Percentiles rank a stretch among this genome's conserved stretches.
Conservation (phyloP, 2,329 filamentous ascomycete species). For the Alternaria gansuensis region DNA sequence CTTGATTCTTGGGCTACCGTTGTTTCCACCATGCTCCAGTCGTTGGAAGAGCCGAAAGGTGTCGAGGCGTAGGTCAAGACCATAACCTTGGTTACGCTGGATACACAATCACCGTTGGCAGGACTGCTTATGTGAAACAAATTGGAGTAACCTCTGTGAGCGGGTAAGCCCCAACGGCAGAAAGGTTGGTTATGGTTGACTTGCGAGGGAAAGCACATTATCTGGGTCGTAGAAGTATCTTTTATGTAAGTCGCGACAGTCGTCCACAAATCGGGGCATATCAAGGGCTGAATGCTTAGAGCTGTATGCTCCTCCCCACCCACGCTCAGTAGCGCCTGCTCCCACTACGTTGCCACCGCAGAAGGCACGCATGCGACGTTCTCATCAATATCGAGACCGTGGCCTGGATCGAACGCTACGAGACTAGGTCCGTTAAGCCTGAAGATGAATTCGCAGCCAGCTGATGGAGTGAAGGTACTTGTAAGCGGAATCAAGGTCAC, state of each 20-base stretch:
- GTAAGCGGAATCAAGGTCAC: background rate
- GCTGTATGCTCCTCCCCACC: background rate
- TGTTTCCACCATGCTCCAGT: background rate
- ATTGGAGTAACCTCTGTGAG: background rate
- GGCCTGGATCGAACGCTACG: background rate
- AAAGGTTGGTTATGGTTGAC: background rate
- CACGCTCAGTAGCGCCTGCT: background rate
- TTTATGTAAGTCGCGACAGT: background rate
- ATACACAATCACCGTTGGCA: slow-evolving; percentile 2
- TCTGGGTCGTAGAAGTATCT: slow-evolving; percentile 1
- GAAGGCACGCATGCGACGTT: background rate
- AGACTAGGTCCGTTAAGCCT: background rate
- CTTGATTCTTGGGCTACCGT: background rate
- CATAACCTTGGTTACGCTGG: background rate
- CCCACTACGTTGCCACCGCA: background rate
- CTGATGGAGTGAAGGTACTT: background rate
- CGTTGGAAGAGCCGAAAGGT: background rate
- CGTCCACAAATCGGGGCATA: background rate
- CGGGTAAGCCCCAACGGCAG: background rate
- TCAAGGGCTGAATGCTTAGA: background rate
- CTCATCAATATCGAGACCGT: background rate
- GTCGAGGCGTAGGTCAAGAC: background rate
- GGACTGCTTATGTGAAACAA: background rate
- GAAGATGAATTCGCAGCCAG: background rate
- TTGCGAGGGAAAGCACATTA: slow-evolving; percentile 1